Evolutionary conservation across 1,284 basidiomycete genomes (phyloP), one percentile per base, ranked within the genome.

Genomic region (Boletus semigastroideus): DNA sequence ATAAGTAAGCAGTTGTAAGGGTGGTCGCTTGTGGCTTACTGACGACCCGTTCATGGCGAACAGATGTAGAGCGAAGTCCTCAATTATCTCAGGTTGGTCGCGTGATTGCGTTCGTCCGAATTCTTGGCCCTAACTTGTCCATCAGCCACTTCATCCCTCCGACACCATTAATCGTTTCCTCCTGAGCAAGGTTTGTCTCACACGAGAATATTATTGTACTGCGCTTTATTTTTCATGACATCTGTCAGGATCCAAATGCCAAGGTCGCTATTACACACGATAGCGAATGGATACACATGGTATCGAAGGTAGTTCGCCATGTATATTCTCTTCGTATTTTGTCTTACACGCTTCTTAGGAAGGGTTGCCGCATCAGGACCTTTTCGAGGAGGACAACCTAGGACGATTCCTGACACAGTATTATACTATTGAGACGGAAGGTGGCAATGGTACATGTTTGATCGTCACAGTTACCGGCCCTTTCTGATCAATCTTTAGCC

Each of bases 101-200:
- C 30, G 8, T 34, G 16, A 6, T 48, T 31, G 20, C 7, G 16
- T 33, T 12, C 17, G 14, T 17, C 38, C 25, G 16, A 17, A 34
- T 48, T 10, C 30, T n/a, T 14, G 9, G 2, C 8, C 25, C 30
- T 16, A 9, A 38, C 27, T 22, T 16, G 19, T 36, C 19, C 14
- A 4, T 43, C n/a, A 50, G 48, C 48, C 48, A 1, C 46, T 50
- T 28, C 46, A 48, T 20, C 30, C 46, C 2, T 38, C 48, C 10
- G 48, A 49, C 10, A 8, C 46, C 8, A 49, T 49, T 42, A 49
- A 49, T 20, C 36, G 28, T 12, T 33, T 22, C 20, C 36, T 49
- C 11, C 34, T 49, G 14, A 31, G 5, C 5, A 27, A 22, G 41
- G 48, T 49, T 17, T 7, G n/a, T 33, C 30, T 22, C 13, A 16